Base-by-base conservation (phyloP, 2,329 filamentous ascomycete species). In the Calonectria multiphialidica region DNA sequence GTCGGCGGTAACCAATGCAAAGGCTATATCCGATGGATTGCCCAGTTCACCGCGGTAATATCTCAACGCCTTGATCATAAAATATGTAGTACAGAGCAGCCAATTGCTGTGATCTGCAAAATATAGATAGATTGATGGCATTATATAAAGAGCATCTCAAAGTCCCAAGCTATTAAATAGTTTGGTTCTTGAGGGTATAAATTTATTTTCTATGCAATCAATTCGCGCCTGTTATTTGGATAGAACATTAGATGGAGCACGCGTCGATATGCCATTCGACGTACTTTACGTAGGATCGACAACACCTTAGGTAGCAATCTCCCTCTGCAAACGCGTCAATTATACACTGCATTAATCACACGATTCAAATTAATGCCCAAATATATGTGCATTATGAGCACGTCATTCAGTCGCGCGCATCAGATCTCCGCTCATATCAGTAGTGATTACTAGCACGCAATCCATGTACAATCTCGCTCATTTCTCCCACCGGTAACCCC, bases 401-500 rank as follows among this genome's bases (percentile, higher is more conserved):
- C 57, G 57, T 45, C 57, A 62, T 62, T 18, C 9, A 6, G 37
- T 45, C 25, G 37, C 16, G 25, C 37, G 57, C 33, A 5, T 45
- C 53, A 33, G 57, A 62, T 62, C 57, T 62, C 23, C 40, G 37
- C 9, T 13, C 35, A 21, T 44, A 28, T 30, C 23, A 37, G 53
- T 59, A 33, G 53, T 59, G 21, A 40, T 40, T 9, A 10, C 23
- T 62, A 62, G 57, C 57, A 62, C 57, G 57, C 57, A 62, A 62
- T 62, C 37, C 40, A 62, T 45, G 37, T 62, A 21, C 23, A 62
- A 62, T 45, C 23, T 45, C 37, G 45, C 57, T 45, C 23, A 62
- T 62, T 23, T 45, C 40, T 45, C 57, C 57, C 57, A 62, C 37
- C 57, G 40, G 57, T 33, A 45, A 44, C 57, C 57, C 53, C 53